phyloP scores from a whole-genome alignment of 495 filamentous ascomycete species.

The Thozetella sp. region DNA sequence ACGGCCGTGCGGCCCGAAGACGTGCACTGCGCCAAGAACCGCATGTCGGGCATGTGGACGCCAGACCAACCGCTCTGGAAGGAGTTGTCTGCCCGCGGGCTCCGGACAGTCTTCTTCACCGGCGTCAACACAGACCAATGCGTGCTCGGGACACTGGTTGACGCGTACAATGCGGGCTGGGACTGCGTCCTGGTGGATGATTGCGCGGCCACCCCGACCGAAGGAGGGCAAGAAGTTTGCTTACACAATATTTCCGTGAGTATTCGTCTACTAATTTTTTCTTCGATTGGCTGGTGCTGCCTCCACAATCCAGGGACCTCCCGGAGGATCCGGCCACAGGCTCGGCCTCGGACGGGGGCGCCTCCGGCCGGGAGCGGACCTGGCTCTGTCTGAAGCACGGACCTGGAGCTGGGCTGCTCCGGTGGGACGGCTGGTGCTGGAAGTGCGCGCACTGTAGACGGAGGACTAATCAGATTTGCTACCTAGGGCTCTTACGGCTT shows the following conservation, averaged over 20 bases:
- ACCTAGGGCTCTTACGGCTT: slow-evolving; percentile 18
- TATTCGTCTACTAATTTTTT: slow-evolving; percentile 6
- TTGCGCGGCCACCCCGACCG: slow-evolving; percentile 50
- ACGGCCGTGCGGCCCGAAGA: slow-evolving; percentile 31
- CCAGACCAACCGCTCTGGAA: slow-evolving; percentile 29
- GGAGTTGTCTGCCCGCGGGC: slow-evolving; percentile 27
- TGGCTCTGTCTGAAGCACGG: too few relatives aligned
- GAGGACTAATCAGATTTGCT: neutral
- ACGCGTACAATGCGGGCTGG: slow-evolving; percentile 55
- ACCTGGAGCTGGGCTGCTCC: too few relatives aligned
- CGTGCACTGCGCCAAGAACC: slow-evolving; percentile 57
- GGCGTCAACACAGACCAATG: slow-evolving; percentile 66
- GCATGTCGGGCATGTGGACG: slow-evolving; percentile 58
- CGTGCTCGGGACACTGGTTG: slow-evolving; percentile 53
- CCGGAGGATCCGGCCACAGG: too few relatives aligned
- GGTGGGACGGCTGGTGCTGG: too few relatives aligned
- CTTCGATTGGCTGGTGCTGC: neutral
- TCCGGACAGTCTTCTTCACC: slow-evolving; percentile 52
- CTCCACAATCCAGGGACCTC: too few relatives aligned
- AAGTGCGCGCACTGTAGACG: neutral
- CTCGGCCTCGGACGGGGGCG: neutral
- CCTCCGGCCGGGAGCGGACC: neutral
- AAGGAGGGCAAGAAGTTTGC: slow-evolving; percentile 26
- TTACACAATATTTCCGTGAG: slow-evolving; percentile 32
- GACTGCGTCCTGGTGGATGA: slow-evolving; percentile 58